Conservation (phyloP, 2,329 filamentous ascomycete species). For the Colletotrichum costaricense region DNA sequence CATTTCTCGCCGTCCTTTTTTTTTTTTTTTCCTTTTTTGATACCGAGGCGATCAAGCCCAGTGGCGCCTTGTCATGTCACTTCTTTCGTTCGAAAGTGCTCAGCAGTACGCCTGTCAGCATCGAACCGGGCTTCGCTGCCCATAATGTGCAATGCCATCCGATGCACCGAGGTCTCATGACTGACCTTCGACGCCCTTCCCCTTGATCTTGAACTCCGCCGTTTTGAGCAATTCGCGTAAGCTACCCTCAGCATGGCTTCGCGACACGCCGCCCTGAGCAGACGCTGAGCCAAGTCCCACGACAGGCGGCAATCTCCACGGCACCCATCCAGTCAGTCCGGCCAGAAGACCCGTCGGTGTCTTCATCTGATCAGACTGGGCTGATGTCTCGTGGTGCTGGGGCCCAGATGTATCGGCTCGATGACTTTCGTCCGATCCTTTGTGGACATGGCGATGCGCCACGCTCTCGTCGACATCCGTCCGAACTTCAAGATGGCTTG, state of each 20-base stretch:
- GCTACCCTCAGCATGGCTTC: constrained; percentile 66
- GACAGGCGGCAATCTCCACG: constrained; percentile 51
- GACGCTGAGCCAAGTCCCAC: constrained; percentile 36
- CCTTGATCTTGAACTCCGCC: constrained; percentile 44
- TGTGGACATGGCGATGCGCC: constrained; percentile 33
- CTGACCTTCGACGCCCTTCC: constrained; percentile 45
- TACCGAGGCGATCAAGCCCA: neutral
- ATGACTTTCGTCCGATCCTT: constrained; percentile 27
- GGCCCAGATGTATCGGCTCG: constrained; percentile 41
- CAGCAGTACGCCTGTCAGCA: neutral
- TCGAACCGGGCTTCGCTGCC: neutral
- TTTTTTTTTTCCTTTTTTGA: neutral
- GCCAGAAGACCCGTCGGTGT: constrained; percentile 44
- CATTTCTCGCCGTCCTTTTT: constrained; percentile 10
- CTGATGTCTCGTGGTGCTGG: constrained; percentile 41
- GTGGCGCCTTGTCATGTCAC: neutral
- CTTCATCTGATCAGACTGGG: constrained; percentile 39
- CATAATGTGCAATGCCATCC: neutral
- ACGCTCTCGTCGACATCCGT: constrained; percentile 45
- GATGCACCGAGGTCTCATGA: neutral
- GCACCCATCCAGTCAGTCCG: constrained; percentile 58
- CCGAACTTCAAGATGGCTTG: constrained; percentile 60
- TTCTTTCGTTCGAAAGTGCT: neutral
- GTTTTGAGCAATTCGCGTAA: constrained; percentile 63
- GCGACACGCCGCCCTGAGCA: constrained; percentile 40